Evolutionary conservation across 495 filamentous ascomycete species (phyloP).

Genomic region (Aspergillus taichungensis): DNA sequence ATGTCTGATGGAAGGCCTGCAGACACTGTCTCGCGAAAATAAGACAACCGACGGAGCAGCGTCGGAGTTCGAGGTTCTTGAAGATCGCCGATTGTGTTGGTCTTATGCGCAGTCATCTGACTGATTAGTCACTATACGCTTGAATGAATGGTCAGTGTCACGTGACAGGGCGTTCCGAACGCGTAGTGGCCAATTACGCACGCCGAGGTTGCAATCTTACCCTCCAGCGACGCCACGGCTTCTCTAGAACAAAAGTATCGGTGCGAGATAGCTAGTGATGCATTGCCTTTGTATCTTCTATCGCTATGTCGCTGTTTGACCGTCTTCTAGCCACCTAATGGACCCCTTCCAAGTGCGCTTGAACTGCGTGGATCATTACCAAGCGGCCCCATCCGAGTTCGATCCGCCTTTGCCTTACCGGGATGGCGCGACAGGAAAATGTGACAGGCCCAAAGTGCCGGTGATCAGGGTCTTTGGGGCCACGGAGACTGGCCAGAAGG

Average conservation of each 20-base stretch:
- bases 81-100: neutral
- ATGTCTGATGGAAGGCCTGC: no score
- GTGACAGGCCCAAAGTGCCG: slow-evolving; percentile 63
- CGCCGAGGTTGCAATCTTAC: slow-evolving; percentile 2
- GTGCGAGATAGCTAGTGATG: slow-evolving; percentile 4
- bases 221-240: no score
- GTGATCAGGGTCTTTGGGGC: slow-evolving; percentile 88
- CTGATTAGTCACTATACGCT: no score
- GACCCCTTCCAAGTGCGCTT: slow-evolving; percentile 76
- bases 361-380: slow-evolving; percentile 93
- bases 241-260: neutral
- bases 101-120: no score
- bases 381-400: slow-evolving; percentile 63
- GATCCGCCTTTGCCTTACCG: slow-evolving; percentile 66
- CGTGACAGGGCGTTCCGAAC: slow-evolving; percentile 26
- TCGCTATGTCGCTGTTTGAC: slow-evolving; percentile 21
- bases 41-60: no score
- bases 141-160: slow-evolving; percentile 4
- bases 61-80: neutral
- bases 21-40: no score
- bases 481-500: slow-evolving; percentile 91
- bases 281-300: neutral
- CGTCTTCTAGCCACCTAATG: slow-evolving; percentile 30
- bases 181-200: slow-evolving; percentile 3
- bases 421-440: slow-evolving; percentile 39